Conservation (phyloP, 257 asterid genomes). For the Solanum raphanifolium region DNA sequence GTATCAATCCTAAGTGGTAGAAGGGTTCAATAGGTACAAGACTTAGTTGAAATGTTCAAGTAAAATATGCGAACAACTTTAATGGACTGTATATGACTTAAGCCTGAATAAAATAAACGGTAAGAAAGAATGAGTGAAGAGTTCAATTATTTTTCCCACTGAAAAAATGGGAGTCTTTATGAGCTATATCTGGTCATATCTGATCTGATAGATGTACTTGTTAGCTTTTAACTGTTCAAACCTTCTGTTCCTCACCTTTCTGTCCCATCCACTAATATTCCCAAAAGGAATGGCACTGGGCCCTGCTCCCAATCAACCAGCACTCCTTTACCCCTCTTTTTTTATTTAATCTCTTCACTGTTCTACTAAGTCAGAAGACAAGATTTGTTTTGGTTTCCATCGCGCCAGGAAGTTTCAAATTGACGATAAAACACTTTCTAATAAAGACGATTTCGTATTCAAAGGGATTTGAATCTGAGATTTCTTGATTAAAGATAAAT, state of each 20-base stretch:
- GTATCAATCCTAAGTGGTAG: no score
- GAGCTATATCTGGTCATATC: slow-evolving; percentile 57
- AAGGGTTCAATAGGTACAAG: no score
- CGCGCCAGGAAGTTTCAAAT: fast-evolving
- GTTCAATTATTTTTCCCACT: slow-evolving; percentile 29
- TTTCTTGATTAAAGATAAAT: fast-evolving
- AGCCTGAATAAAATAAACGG: background rate
- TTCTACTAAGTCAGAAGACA: slow-evolving; percentile 9
- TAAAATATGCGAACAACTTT: no score
- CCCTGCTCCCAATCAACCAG: slow-evolving; percentile 26
- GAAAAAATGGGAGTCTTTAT: slow-evolving; percentile 27
- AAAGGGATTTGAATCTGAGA: fast-evolving
- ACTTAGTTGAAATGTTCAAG: no score
- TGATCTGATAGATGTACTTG: slow-evolving; percentile 24
- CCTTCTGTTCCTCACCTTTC: slow-evolving; percentile 87
- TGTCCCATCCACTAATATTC: slow-evolving; percentile 67
- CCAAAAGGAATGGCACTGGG: slow-evolving; percentile 19
- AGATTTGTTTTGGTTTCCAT: no score
- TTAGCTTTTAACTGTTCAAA: slow-evolving; percentile 28
- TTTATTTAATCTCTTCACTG: slow-evolving; percentile 1
- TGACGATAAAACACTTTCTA: fast-evolving
- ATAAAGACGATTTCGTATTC: fast-evolving
- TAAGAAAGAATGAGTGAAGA: background rate
- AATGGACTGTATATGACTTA: no score
- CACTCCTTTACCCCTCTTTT: background rate